These are phyloP conservation scores for Balamuthia mandrillaris DNA, from an alignment of 208 protist genomes.

Conservation along the genomic window DNA sequence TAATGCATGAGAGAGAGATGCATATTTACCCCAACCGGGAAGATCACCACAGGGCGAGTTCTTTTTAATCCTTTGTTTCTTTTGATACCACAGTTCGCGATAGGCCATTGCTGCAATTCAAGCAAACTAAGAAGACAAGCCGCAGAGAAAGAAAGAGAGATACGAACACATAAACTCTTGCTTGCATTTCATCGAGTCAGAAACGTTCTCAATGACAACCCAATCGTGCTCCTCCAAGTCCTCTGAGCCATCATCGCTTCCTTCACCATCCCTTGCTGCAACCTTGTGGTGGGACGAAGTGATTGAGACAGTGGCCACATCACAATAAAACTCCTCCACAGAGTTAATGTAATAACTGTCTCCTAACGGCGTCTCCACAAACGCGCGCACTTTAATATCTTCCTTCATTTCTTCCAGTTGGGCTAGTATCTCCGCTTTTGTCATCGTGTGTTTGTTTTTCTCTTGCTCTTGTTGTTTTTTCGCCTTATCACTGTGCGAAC, in stretches of 20 bases:
- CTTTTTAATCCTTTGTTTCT: slow-evolving; percentile 23
- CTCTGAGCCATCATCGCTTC: too few species aligned
- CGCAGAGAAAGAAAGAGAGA: neutral
- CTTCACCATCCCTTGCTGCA: neutral
- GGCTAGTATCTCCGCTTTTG: too few species aligned
- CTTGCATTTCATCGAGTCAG: slow-evolving; percentile 24
- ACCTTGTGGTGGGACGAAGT: too few species aligned
- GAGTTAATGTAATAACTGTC: slow-evolving; percentile 1
- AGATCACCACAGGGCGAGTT: neutral
- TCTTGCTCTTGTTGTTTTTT: too few species aligned
- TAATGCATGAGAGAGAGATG: neutral
- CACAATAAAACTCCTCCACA: slow-evolving; percentile 9
- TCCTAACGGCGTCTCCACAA: too few species aligned
- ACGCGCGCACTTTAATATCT: too few species aligned
- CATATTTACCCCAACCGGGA: slow-evolving; percentile 24
- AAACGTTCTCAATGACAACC: too few species aligned
- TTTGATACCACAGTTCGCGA: slow-evolving; percentile 21
- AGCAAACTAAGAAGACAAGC: neutral
- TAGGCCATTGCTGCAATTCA: neutral
- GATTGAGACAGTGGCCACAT: too few species aligned
- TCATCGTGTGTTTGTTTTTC: too few species aligned
- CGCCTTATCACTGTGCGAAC: too few species aligned
- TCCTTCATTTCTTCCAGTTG: too few species aligned
- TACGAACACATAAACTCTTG: neutral
- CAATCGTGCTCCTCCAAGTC: too few species aligned